Conservation (phyloP, 805 yeast genomes). For the Kodamaea neixiangensis region DNA sequence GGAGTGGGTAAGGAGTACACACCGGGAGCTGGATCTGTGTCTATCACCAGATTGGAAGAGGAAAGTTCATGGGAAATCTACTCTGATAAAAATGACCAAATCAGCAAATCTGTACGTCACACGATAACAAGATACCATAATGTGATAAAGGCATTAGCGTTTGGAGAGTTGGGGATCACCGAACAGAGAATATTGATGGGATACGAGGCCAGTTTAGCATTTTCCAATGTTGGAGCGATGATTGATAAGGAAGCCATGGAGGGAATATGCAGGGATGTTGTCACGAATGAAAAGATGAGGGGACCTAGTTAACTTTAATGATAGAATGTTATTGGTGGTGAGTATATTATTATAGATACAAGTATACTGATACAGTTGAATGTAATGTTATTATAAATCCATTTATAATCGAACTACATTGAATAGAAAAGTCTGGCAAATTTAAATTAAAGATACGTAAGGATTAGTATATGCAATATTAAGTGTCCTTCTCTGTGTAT, state of each 20-base stretch:
- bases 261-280: constrained; percentile 68
- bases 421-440: too few species aligned
- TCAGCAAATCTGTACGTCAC: constrained; percentile 60
- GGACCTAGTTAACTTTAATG: constrained; percentile 35
- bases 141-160: constrained; percentile 79
- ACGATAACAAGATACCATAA: constrained; percentile 85
- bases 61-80: constrained; percentile 95
- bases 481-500: not conserved
- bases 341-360: too few species aligned
- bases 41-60: constrained; percentile 85
- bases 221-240: constrained; percentile 47
- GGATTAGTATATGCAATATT: not conserved
- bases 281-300: constrained; percentile 74
- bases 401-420: too few species aligned
- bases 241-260: constrained; percentile 69
- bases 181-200: constrained; percentile 77
- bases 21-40: constrained; percentile 60
- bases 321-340: not conserved
- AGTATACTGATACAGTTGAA: too few species aligned
- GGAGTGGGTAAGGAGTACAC: constrained; percentile 49
- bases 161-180: constrained; percentile 82
- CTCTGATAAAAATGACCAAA: constrained; percentile 82
- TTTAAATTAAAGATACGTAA: not conserved
- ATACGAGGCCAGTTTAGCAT: constrained; percentile 87
- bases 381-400: too few species aligned